These are phyloP conservation scores for Citrullus colocynthis DNA, from an alignment of 306 rosid genomes.

Conservation along the genomic window DNA sequence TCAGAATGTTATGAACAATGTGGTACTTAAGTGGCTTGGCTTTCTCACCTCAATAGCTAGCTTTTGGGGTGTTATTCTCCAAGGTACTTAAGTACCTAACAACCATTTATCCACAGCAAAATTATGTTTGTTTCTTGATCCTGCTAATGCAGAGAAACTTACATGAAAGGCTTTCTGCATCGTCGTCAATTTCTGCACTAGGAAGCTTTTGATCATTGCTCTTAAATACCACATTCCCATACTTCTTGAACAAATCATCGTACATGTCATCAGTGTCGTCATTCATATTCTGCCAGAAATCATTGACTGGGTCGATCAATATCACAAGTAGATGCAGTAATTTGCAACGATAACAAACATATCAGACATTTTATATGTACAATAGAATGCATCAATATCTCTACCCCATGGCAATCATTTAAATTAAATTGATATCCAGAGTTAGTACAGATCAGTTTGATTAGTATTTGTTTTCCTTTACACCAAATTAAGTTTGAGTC, in stretches of 20 bases:
- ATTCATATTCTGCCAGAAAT: slow-evolving; percentile 44
- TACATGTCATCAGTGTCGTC: slow-evolving; percentile 78
- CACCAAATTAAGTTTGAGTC: neutral
- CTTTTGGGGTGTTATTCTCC: no score
- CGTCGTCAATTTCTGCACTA: slow-evolving; percentile 72
- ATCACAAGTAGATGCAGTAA: neutral
- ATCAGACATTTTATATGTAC: neutral
- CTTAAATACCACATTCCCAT: slow-evolving; percentile 72
- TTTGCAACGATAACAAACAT: neutral
- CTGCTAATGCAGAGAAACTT: slow-evolving; percentile 21
- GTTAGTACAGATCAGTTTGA: neutral
- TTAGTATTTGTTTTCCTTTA: neutral
- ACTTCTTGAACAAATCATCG: slow-evolving; percentile 65
- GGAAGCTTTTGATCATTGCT: slow-evolving; percentile 51
- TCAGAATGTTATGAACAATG: no score
- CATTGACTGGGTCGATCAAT: neutral
- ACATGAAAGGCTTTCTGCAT: slow-evolving; percentile 91
- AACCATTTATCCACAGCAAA: neutral
- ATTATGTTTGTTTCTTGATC: neutral
- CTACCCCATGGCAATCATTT: neutral
- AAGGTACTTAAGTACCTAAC: neutral
- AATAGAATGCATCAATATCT: neutral
- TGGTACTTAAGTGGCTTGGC: no score
- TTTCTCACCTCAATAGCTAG: no score
- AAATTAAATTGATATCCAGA: neutral